phyloP scores from a whole-genome alignment of 805 yeast genomes.

The Wickerhamiella galacta region DNA sequence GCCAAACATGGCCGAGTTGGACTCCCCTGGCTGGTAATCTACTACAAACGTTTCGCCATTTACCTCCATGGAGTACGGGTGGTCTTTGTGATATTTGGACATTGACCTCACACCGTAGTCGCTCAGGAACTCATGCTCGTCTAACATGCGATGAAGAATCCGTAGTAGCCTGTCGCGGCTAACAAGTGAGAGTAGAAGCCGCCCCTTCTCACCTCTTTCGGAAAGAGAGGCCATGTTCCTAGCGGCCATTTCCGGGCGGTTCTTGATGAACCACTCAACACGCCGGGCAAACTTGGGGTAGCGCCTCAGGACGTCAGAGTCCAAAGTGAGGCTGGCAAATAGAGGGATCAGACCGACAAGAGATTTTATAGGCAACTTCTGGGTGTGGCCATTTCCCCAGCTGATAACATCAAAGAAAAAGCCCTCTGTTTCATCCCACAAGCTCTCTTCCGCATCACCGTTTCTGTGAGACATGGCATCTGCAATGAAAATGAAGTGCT shows the following conservation, averaged over 20 bases:
- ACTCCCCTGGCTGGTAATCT: conserved; percentile 22
- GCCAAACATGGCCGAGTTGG: conserved; percentile 87
- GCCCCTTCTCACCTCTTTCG: conserved; percentile 60
- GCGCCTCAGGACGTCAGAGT: conserved; percentile 59
- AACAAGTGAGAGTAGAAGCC: conserved; percentile 64
- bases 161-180: conserved; percentile 61
- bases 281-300: conserved; percentile 75
- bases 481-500: conserved; percentile 78
- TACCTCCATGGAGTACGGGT: conserved; percentile 75
- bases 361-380: conserved; percentile 70
- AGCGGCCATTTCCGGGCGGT: conserved; percentile 49
- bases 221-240: conserved; percentile 77
- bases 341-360: conserved; percentile 83
- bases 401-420: conserved; percentile 83
- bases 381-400: conserved; percentile 51
- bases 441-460: conserved; percentile 37
- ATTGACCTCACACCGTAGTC: conserved; percentile 76
- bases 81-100: conserved; percentile 67
- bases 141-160: conserved; percentile 64
- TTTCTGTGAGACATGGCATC: conserved; percentile 76
- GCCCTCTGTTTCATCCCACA: conserved; percentile 82
- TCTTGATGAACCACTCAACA: conserved; percentile 66
- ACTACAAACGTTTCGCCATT: conserved; percentile 45
- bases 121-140: conserved; percentile 72
- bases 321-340: conserved; percentile 76